Conservation (phyloP, 2,329 filamentous ascomycete species). For the Apiospora koreana region DNA sequence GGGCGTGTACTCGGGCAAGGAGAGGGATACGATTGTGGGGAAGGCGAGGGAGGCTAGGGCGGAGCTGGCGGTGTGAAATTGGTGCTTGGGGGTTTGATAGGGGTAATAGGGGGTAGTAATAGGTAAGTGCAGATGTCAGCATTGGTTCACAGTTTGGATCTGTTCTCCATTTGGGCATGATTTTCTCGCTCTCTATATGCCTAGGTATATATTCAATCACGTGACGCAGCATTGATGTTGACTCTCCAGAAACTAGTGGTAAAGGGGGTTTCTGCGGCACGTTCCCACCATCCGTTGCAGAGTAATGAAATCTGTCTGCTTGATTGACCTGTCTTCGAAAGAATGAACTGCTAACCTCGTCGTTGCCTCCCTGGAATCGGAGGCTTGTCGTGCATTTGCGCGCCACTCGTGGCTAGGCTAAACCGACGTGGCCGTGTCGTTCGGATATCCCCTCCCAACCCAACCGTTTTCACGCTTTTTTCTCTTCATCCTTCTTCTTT, state of each 20-base stretch:
- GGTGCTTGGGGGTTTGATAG: not conserved
- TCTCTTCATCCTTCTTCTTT: not conserved
- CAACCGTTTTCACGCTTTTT: not conserved
- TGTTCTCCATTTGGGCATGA: no score
- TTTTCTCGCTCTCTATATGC: no score
- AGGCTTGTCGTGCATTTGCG: not conserved
- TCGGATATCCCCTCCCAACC: not conserved
- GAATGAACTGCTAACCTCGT: not conserved
- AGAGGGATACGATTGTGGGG: slow-evolving; percentile 26
- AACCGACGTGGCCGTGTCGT: not conserved
- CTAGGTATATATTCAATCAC: no score
- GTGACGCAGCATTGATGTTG: no score
- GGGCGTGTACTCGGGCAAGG: slow-evolving; percentile 24
- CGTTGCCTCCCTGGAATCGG: not conserved
- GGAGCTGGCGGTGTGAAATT: slow-evolving; percentile 20
- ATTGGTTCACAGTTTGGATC: not conserved
- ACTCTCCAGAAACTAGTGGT: not conserved
- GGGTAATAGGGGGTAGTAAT: not conserved
- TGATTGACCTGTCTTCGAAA: not conserved
- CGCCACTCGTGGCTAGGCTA: not conserved
- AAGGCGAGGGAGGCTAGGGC: slow-evolving; percentile 27
- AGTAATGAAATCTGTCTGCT: not conserved
- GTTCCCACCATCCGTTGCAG: no score
- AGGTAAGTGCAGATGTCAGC: no score
- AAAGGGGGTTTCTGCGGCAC: no score